Base-by-base conservation (phyloP, 306 rosid species). In the Pachyrhizus erosus region DNA sequence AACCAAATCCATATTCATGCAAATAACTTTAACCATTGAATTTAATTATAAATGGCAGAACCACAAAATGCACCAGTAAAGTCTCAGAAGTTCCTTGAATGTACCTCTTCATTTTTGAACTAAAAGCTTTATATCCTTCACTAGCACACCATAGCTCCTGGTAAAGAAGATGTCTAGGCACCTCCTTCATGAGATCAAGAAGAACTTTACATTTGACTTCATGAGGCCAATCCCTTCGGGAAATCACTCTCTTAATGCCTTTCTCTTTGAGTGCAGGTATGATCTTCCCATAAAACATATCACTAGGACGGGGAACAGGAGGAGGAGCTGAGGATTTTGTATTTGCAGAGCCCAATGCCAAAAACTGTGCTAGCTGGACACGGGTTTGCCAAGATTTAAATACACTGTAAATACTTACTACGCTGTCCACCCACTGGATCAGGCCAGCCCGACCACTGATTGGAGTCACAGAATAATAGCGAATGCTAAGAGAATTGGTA, bases 181-280 rank as follows among this genome's bases (percentile, higher is more conserved):
- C 93, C 82, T 94, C 98, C 88, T 92, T 88, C 92, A 94, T 94
- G 83, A 94, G 97, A 86, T 94, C 98, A 77, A 92, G 83, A 78
- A 92, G 92, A 86, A 94, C 98, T 87, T 92, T 94, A 74, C 91
- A 87, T 86, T 94, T 94, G 81, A 94, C 98, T 86, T 94, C 98
- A 76, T 90, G 97, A 73, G 98, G 98, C 98, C 98, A 94, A 83
- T 94, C 98, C 86, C 98, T 92, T 69, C 98, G 91, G 77, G 97
- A 94, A 88, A 94, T 92, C 87, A 94, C 98, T 90, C 98, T 92
- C 84, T 92, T 92, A 82, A 94, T 94, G 82, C 98, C 98, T 88
- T 94, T 94, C 89, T 94, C 98, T 88, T 94, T 94, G 52, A 94
- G 97, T 80, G 98, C 98, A 24, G 98, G 98, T 81, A 94, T 94